Base-by-base conservation (phyloP, 225 moss, liverwort and hornwort species). In the Straminergon stramineum region DNA sequence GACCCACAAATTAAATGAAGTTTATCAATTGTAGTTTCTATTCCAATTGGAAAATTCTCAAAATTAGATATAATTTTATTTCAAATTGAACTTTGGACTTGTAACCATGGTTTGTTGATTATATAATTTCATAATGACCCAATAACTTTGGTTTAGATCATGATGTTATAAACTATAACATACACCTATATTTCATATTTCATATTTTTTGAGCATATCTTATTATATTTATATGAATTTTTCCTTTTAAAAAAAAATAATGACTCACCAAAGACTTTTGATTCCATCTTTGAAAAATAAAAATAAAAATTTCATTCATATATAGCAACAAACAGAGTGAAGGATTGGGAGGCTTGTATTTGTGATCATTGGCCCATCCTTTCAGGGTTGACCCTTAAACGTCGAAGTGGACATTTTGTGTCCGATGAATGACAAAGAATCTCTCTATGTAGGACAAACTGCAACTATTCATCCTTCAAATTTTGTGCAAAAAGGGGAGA, bases 261-360 rank as follows among this genome's bases (percentile, higher is more conserved):
- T 43, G 1, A 6, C 3, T 16, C 3, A 3, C 0, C 0, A 1
- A 74, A 74, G 28, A 74, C 10, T 45, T 45, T 4, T 11, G 2
- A 30, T 43, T 10, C 10, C 10, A 27, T 43, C 3, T 43, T 3
- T 73, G 3, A 71, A 12, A n/a, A n/a, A 37, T 3, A 13, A 63
- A 63, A 63, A 63, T 14, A 26, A 26, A 65, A 35, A 34, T 26
- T 43, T 4, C 5, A 41, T 71, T 71, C 3, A 15, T 5, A 71
- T 43, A 15, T 43, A 26, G 5, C 5, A 66, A 5, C 35, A n/a
- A 68, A 12, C 2, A 37, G 0, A 37, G 20, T 68, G 11, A 37
- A 37, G 6, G 20, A 21, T 68, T 37, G 6, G 9, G 2, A 43
- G 71, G 9, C 15, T 4, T 41, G 0, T 24, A 39, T 26, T 4